Conservation (phyloP, 495 filamentous ascomycete species). For the Penicillium angulare region DNA sequence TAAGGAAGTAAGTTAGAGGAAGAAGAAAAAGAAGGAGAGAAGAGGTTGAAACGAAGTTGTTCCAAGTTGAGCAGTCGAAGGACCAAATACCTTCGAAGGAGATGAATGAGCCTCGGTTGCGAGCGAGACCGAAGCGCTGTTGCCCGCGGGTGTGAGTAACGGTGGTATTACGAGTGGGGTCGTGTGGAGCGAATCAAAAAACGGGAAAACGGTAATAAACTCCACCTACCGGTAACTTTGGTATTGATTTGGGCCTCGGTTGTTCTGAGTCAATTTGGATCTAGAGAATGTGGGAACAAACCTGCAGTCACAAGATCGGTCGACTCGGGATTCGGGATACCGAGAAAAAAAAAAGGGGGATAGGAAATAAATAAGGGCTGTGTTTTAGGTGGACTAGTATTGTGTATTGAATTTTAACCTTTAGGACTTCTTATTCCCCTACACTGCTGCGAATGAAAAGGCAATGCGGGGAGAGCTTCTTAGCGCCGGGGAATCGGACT, state of each 20-base stretch:
- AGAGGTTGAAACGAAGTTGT: conserved; percentile 3
- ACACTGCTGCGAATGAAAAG: background rate
- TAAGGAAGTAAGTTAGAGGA: conserved; percentile 1
- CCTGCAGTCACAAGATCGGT: conserved; percentile 1
- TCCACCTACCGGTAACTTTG: background rate
- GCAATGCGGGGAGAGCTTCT: conserved; percentile 25
- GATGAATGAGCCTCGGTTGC: conserved; percentile 15
- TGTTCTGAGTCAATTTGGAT: conserved; percentile 9
- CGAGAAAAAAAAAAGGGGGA: background rate
- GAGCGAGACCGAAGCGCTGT: background rate
- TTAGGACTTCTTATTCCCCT: background rate
- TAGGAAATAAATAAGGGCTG: background rate
- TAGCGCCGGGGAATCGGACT: background rate
- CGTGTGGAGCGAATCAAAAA: background rate
- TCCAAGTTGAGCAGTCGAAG: background rate
- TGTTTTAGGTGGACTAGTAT: no score
- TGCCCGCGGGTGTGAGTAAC: conserved; percentile 1
- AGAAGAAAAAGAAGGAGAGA: conserved; percentile 7
- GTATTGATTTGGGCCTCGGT: conserved; percentile 19
- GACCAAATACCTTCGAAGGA: conserved; percentile 1
- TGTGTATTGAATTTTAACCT: background rate
- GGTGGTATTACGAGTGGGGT: background rate
- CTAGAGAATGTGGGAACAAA: conserved; percentile 2
- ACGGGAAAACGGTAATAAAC: no score
- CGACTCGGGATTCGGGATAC: conserved; percentile 2